Evolutionary conservation across 2,329 filamentous ascomycete genomes (phyloP), one percentile per base, ranked within the genome.

Genomic region (Aureobasidium zeae): DNA sequence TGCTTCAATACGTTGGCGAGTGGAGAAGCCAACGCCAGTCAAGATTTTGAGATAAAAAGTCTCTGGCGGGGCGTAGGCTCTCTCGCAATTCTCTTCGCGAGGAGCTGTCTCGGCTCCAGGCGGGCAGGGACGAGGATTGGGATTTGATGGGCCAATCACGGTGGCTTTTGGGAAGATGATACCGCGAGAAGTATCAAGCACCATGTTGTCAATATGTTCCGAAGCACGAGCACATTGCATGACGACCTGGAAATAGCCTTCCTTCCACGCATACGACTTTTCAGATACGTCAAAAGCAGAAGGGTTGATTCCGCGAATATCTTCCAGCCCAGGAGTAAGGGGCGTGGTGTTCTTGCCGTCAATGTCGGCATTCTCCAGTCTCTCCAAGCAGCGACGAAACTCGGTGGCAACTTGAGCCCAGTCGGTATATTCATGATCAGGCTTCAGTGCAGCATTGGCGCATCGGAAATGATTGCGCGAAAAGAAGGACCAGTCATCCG

Each of bases 81-180:
- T 65, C 45, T 77, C 76, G 59, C 84, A 87, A 56, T 95, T 72
- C 56, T 89, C 79, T 57, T 91, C 86, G 9, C 68, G 72, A 0
- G 86, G 82, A 1, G 82, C 73, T 45, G 71, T 69, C 42, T 69
- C 68, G 45, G 75, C 72, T 10, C 78, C 78, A 1, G 75, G 71
- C 0, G 82, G 79, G 29, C 87, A 72, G 0, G 86, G 85, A 52
- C 73, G 76, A 1, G 87, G 87, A 46, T 79, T 71, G 1, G 85
- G 86, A 59, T 95, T 95, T 3, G 84, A 86, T 1, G 86, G 85
- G 0, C 87, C 87, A 36, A 83, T 72, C 43, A 95, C 77, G 49
- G 82, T 78, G 33, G 84, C 79, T 5, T 76, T 73, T 0, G 84
- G 79, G 52, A 85, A 89, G 21, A 82, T 73, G 19, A 82, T 64